A percentile compares a stretch with the other conserved stretches of the same genome.
phyloP scores from a whole-genome alignment of 2,329 filamentous ascomycete species.

The Pseudogymnoascus sp. region DNA sequence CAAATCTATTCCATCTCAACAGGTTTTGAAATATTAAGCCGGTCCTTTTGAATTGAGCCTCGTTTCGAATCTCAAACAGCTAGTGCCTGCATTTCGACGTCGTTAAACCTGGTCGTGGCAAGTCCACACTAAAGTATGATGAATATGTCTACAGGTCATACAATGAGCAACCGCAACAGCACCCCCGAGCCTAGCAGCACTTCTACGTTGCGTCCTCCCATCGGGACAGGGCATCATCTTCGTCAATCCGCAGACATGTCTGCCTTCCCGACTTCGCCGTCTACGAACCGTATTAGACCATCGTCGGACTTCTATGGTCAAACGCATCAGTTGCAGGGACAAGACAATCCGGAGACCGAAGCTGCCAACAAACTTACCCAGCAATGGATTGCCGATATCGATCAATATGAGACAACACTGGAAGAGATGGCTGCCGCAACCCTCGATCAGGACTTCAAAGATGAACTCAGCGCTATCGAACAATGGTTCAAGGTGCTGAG shows the following conservation, averaged over 20 bases:
- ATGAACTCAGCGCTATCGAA: conserved; percentile 96
- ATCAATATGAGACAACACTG: conserved; percentile 96
- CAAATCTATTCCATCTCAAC: conserved; percentile 6
- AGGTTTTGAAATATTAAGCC: conserved; percentile 3
- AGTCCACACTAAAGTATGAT: conserved; percentile 34
- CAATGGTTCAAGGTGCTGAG: conserved; percentile 98
- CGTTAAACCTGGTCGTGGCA: conserved; percentile 13
- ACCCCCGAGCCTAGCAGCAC: conserved; percentile 84
- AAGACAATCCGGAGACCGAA: conserved; percentile 64
- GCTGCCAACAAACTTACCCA: conserved; percentile 88
- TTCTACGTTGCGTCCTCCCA: conserved; percentile 72
- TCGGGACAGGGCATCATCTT: conserved; percentile 75
- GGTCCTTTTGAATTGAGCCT: conserved; percentile 16
- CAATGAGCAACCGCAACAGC: conserved; percentile 85
- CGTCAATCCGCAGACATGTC: conserved; percentile 96
- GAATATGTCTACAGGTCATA: conserved; percentile 60
- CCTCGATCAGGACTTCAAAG: conserved; percentile 99
- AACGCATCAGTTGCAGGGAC: conserved; percentile 57
- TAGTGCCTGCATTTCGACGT: conserved; percentile 17
- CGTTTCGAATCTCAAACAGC: conserved; percentile 24
- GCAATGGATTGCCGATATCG: conserved; percentile 98
- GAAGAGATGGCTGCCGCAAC: conserved; percentile 99
- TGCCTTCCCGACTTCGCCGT: conserved; percentile 60
- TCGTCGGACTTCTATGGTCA: conserved; percentile 93
- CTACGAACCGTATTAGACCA: conserved; percentile 76